Evolutionary conservation across 2,329 filamentous ascomycete species (phyloP).

Genomic region (Teratosphaeria viscida): DNA sequence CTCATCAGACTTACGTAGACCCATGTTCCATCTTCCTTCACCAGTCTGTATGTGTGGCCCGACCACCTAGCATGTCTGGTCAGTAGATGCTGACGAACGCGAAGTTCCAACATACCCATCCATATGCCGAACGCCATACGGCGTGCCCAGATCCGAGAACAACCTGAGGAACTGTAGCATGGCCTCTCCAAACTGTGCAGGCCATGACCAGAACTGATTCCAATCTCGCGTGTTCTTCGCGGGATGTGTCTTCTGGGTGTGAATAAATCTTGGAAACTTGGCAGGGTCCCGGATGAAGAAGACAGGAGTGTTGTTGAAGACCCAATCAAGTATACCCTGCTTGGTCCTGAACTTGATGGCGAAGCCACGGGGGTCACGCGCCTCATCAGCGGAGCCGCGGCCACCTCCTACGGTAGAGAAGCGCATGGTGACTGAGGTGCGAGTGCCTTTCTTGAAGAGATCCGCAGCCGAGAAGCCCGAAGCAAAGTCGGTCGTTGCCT

Average conservation of each 20-base stretch:
- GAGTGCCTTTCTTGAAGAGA: constrained; percentile 56
- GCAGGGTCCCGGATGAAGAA: constrained; percentile 36
- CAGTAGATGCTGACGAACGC: neutral
- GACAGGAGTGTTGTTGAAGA: constrained; percentile 32
- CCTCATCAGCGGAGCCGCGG: constrained; percentile 37
- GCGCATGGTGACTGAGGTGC: constrained; percentile 58
- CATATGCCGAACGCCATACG: neutral
- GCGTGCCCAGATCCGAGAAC: neutral
- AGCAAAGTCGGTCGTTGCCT: constrained; percentile 42
- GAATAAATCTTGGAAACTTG: constrained; percentile 21
- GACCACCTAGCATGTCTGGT: neutral
- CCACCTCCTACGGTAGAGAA: constrained; percentile 64
- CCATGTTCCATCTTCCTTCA: neutral
- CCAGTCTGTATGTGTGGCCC: neutral
- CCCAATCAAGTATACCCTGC: constrained; percentile 43
- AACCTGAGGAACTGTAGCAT: neutral
- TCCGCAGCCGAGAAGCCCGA: constrained; percentile 35
- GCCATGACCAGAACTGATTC: constrained; percentile 23
- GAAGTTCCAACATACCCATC: neutral
- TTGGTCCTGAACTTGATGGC: constrained; percentile 43
- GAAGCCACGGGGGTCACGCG: constrained; percentile 40
- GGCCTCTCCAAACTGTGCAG: neutral
- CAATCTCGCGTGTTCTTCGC: constrained; percentile 24
- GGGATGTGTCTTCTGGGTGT: neutral
- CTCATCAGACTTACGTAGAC: neutral